phyloP scores from a whole-genome alignment of 1,284 basidiomycete species.

The Marasmius sp. region DNA sequence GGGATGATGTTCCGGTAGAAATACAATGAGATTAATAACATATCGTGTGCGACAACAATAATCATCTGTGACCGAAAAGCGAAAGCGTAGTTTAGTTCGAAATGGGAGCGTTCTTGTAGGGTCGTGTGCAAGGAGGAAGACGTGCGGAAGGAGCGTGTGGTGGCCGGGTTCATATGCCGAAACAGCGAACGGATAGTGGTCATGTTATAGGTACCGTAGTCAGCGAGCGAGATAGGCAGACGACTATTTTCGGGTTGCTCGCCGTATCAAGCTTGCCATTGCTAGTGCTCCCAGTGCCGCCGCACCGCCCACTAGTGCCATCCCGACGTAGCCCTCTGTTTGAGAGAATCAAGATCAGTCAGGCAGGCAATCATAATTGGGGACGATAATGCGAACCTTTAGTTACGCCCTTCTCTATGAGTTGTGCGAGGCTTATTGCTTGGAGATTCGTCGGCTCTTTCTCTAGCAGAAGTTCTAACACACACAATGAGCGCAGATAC shows the following conservation, averaged over 20 bases:
- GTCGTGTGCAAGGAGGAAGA: neutral
- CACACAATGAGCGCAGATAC: neutral
- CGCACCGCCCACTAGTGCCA: slow-evolving; percentile 90
- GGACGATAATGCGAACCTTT: slow-evolving; percentile 57
- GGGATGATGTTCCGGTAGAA: neutral
- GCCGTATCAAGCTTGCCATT: slow-evolving; percentile 82
- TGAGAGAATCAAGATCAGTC: slow-evolving; percentile 10
- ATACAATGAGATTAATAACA: neutral
- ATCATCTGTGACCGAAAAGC: neutral
- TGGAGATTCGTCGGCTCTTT: slow-evolving; percentile 96
- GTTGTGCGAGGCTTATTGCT: slow-evolving; percentile 79
- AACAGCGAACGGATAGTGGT: slow-evolving; percentile 8
- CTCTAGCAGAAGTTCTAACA: slow-evolving; percentile 79
- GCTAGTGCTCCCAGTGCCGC: slow-evolving; percentile 86
- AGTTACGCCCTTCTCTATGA: slow-evolving; percentile 89
- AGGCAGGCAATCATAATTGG: neutral
- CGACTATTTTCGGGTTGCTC: slow-evolving; percentile 71
- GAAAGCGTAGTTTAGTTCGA: neutral
- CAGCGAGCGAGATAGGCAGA: slow-evolving; percentile 16
- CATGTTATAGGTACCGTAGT: slow-evolving; percentile 8
- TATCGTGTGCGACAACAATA: slow-evolving; percentile 1
- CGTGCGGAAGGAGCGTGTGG: neutral
- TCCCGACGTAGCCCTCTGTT: slow-evolving; percentile 89
- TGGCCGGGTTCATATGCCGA: neutral
- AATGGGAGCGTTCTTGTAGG: neutral